phyloP scores from a whole-genome alignment of 352 stramenopile species.

The Pythium grandisporangium region DNA sequence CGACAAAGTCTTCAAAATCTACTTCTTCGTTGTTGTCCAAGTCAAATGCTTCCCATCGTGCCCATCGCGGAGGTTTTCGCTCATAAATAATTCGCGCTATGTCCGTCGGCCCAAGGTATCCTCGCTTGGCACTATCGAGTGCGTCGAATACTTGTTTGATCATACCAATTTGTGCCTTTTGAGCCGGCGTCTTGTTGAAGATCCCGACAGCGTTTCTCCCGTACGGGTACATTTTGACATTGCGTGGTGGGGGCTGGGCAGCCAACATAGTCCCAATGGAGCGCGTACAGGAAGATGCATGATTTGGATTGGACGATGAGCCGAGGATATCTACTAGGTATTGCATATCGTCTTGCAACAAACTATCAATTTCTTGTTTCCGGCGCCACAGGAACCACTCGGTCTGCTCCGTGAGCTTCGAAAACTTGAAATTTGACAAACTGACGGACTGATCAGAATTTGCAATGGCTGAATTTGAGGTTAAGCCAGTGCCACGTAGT shows the following conservation, averaged over 20 bases:
- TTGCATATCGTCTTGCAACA: conserved; percentile 52
- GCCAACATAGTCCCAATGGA: background rate
- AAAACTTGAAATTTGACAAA: conserved; percentile 54
- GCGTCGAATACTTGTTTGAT: conserved; percentile 24
- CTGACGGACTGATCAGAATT: conserved; percentile 10
- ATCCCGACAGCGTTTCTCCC: conserved; percentile 36
- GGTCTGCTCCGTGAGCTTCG: conserved; percentile 44
- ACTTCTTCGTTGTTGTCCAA: conserved; percentile 34
- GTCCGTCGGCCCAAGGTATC: conserved; percentile 22
- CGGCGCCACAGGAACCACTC: conserved; percentile 75
- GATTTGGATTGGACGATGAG: background rate
- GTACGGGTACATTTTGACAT: conserved; percentile 53
- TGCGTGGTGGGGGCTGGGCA: too few species aligned
- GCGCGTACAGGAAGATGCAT: background rate
- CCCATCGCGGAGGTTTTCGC: conserved; percentile 18
- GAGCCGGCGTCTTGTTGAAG: conserved; percentile 33
- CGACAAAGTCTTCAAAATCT: conserved; percentile 48
- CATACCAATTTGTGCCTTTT: conserved; percentile 39
- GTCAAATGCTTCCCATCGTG: conserved; percentile 40
- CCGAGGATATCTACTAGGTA: conserved; percentile 31
- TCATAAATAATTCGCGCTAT: conserved; percentile 7
- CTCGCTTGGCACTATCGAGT: conserved; percentile 26
- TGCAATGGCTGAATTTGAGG: background rate
- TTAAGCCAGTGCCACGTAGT: conserved; percentile 29
- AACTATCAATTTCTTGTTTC: conserved; percentile 55